Evolutionary conservation across 495 filamentous ascomycete genomes (phyloP).

Genomic region (Daldinia bambusicola): DNA sequence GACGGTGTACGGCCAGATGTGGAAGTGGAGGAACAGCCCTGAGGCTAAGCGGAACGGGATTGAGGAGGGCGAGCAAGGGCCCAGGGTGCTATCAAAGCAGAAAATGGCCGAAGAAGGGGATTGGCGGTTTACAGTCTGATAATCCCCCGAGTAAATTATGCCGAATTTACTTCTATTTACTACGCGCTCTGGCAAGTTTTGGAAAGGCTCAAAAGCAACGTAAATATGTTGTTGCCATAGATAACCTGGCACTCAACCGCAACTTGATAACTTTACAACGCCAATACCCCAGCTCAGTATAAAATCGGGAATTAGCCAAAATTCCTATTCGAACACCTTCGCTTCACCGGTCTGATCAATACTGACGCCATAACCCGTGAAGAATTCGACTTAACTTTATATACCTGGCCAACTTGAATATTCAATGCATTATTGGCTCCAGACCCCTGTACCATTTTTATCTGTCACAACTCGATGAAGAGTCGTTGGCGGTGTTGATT

Average conservation of each 20-base stretch:
- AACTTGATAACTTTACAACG: too few species aligned
- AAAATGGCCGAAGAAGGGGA: slow-evolving; percentile 47
- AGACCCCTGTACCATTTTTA: slow-evolving; percentile 13
- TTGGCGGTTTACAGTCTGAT: slow-evolving; percentile 36
- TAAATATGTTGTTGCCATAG: too few species aligned
- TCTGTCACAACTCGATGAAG: background rate
- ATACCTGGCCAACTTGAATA: background rate
- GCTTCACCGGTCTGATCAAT: too few species aligned
- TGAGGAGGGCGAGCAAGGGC: slow-evolving; percentile 50
- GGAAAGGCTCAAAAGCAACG: too few species aligned
- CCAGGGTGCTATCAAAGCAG: slow-evolving; percentile 45
- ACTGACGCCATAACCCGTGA: too few species aligned
- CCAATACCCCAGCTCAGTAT: too few species aligned
- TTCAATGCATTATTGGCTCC: slow-evolving; percentile 23
- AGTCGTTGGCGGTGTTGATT: slow-evolving; percentile 15
- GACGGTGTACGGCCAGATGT: slow-evolving; percentile 45
- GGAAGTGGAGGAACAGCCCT: slow-evolving; percentile 45
- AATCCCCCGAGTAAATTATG: background rate
- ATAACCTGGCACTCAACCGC: too few species aligned
- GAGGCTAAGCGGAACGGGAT: slow-evolving; percentile 44
- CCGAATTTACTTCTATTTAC: too few species aligned
- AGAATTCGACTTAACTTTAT: background rate
- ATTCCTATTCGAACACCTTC: too few species aligned
- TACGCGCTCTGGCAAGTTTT: too few species aligned
- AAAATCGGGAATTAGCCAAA: too few species aligned